Evolutionary conservation across 495 filamentous ascomycete genomes (phyloP), one percentile per base, ranked within the genome.

Genomic region (Pseudotulostoma volvatum): DNA sequence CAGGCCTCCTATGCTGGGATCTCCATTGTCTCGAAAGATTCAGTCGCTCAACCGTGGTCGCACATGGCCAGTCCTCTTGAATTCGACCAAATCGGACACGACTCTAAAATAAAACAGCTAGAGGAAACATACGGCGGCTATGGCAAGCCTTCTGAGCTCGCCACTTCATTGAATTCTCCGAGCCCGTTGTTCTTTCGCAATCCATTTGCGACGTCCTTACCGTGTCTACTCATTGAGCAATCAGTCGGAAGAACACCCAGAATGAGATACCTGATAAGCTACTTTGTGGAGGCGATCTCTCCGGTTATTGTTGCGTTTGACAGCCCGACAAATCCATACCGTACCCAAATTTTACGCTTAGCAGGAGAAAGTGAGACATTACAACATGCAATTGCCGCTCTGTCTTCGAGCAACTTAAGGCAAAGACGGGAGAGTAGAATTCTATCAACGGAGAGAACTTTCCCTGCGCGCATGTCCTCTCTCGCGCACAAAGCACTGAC

Each of bases 291-390:
- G 50, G 78, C 81, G 45, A 85, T 96, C 56, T 90, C 87, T 43
- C 81, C 84, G 0, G 79, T 83, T 43, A 80, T 94, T 48, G 85
- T 95, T 11, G 79, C 85, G 34, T 90, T 94, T 57, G 88, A 96
- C 50, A 76, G 76, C 7, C 79, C 83, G 7, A 73, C 62, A 9
- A 80, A 95, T 50, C 88, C 88, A 1, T 96, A 86, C 52, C 69
- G 88, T 38, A 77, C 77, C 37, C 79, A 92, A 44, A 76, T 96
- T 32, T 67, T 94, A 23, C 77, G 74, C 15, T 67, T 95, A 30
- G 83, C 84, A 13, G 67, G 77, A 34, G 64, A 71, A 19, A 94
- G 82, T 55, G 74, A 77, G 48, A 85, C 84, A 44, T 59, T 95
- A 15, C 83, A 88, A 50, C 84, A 93, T 54, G 87, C 88, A 11